Conservation (phyloP, 1,284 basidiomycete genomes). For the Melanopsichium pennsylvanicum region DNA sequence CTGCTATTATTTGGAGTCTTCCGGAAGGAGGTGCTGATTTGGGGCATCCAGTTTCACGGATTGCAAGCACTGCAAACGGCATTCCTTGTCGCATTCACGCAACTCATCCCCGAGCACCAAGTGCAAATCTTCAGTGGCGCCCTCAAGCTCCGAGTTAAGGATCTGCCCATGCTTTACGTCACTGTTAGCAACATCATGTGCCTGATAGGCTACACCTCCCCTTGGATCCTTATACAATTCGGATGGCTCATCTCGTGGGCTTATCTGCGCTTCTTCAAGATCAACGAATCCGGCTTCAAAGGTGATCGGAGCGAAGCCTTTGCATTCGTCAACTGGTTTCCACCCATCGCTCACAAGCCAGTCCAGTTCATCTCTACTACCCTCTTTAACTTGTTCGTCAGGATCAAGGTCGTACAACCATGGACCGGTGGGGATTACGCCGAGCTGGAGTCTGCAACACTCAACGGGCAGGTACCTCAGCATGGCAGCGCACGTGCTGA, state of each 20-base stretch:
- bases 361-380: slow-evolving; percentile 76
- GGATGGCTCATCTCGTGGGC: slow-evolving; percentile 96
- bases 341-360: slow-evolving; percentile 75
- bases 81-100: slow-evolving; percentile 93
- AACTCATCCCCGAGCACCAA: slow-evolving; percentile 96
- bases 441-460: slow-evolving; percentile 72
- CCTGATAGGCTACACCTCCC: slow-evolving; percentile 85
- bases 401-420: slow-evolving; percentile 77
- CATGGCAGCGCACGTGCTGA: slow-evolving; percentile 50
- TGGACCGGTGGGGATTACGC: slow-evolving; percentile 64
- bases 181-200: slow-evolving; percentile 88
- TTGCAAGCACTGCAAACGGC: slow-evolving; percentile 89
- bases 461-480: slow-evolving; percentile 66
- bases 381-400: slow-evolving; percentile 73
- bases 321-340: slow-evolving; percentile 95
- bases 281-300: slow-evolving; percentile 71
- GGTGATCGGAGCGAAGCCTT: slow-evolving; percentile 97
- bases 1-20: slow-evolving; percentile 53
- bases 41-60: slow-evolving; percentile 87
- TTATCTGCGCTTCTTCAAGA: slow-evolving; percentile 96
- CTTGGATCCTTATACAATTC: slow-evolving; percentile 92
- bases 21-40: slow-evolving; percentile 66
- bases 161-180: slow-evolving; percentile 90
- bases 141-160: slow-evolving; percentile 88
- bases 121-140: slow-evolving; percentile 84